These are phyloP conservation scores for Globisporangium radiosum DNA, from an alignment of 352 stramenopile genomes.

Conservation along the genomic window DNA sequence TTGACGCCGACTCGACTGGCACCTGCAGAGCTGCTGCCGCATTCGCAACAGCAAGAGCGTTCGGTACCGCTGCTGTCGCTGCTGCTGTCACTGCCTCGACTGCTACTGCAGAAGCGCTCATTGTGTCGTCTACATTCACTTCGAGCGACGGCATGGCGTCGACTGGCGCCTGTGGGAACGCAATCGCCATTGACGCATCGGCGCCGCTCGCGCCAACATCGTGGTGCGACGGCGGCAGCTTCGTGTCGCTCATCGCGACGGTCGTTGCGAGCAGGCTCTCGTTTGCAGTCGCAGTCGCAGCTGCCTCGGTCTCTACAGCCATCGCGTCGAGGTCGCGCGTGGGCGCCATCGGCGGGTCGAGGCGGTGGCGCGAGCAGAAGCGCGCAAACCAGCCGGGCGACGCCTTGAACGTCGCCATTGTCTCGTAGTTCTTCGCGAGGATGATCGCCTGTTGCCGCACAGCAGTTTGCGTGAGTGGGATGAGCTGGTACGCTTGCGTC, in stretches of 20 bases:
- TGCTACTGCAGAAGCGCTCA: conserved; percentile 12
- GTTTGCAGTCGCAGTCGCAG: conserved; percentile 7
- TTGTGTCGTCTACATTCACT: neutral
- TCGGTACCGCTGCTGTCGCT: conserved; percentile 3
- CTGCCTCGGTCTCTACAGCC: conserved; percentile 2
- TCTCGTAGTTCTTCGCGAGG: conserved; percentile 79
- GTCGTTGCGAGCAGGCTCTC: conserved; percentile 5
- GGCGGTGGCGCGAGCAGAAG: conserved; percentile 80
- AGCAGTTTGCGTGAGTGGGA: conserved; percentile 77
- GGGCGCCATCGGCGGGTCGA: conserved; percentile 50
- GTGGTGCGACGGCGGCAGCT: neutral
- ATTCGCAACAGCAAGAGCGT: conserved; percentile 11
- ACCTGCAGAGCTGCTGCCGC: conserved; percentile 14
- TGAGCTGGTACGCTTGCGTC: conserved; percentile 73
- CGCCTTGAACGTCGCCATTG: conserved; percentile 81
- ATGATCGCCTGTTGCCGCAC: conserved; percentile 82
- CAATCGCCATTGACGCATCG: conserved; percentile 2
- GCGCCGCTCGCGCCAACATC: neutral
- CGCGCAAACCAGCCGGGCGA: conserved; percentile 83
- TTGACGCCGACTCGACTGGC: conserved; percentile 2
- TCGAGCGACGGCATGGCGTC: conserved; percentile 9
- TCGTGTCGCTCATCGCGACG: conserved; percentile 2
- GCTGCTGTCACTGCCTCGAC: conserved; percentile 5
- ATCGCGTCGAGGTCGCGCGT: conserved; percentile 7
- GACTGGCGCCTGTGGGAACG: conserved; percentile 7